Evolutionary conservation across 2,329 filamentous ascomycete genomes (phyloP), one percentile per base, ranked within the genome.

Genomic region (Teratosphaeria nubilosa): DNA sequence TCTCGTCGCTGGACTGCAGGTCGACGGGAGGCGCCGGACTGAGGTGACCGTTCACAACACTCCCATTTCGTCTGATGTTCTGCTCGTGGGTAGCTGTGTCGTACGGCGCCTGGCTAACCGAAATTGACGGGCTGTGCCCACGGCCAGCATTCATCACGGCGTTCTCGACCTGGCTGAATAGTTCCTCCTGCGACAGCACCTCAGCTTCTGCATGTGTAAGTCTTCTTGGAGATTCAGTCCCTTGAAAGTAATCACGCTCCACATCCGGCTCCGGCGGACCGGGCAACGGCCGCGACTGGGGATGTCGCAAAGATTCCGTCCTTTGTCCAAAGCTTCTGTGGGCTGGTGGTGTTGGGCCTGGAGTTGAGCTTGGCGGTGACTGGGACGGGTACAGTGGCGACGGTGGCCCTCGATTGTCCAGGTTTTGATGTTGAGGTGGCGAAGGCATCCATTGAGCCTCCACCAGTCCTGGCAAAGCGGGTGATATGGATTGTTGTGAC

Each of bases 1-100:
- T 95, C 54, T 95, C 90, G 57, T 92, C 87, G 62, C 79, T 78
- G 64, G 80, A 80, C 5, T 75, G 62, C 11, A 55, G 75, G 60
- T 74, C 75, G 59, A 78, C 76, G 60, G 77, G 76, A 45, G 76
- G 71, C 59, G 72, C 70, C 3, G 72, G 75, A 4, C 68, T 77
- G 11, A 74, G 69, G 61, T 76, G 75, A 2, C 78, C 79, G 64
- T 85, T 71, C 11, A 61, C 48, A 11, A 50, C 51, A 37, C 62
- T 63, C 1, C 65, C 69, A 56, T 70, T 63, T 25, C 65, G 58
- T 16, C 60, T 59, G 24, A 60, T 57, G 30, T 58, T 53, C 27
- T 60, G 59, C 20, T 63, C 63, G 22, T 61, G 63, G 48, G 61
- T 55, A 10, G 56, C 61, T 34, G 63, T 62, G 27, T 69, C 57